phyloP scores from a whole-genome alignment of 2,329 filamentous ascomycete genomes.

The Neophaeococcomyces mojaviensis region DNA sequence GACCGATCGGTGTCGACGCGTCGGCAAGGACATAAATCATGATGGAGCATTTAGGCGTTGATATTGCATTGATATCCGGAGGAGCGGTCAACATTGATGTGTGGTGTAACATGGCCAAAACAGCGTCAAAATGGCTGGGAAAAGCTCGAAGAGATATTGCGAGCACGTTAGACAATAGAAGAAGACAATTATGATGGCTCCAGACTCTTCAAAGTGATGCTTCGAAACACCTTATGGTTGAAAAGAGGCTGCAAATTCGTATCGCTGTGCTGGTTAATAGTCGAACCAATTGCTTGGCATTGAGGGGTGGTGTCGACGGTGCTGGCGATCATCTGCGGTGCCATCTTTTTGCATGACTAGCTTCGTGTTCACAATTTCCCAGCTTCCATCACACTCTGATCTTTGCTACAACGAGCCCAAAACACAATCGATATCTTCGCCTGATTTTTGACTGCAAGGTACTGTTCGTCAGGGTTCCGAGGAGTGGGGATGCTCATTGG shows the following conservation, averaged over 20 bases:
- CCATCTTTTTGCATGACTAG: background rate
- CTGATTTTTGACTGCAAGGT: background rate
- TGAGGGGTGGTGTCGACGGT: constrained; percentile 1
- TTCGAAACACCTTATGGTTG: too few species aligned
- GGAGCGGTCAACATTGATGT: constrained; percentile 6
- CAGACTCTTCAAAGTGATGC: too few species aligned
- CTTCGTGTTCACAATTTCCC: background rate
- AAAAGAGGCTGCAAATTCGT: too few species aligned
- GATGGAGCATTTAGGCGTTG: constrained; percentile 10
- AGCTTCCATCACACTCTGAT: background rate
- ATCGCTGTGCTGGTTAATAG: too few species aligned
- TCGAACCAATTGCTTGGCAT: background rate
- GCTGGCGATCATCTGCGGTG: background rate
- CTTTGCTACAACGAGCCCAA: background rate
- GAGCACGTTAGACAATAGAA: background rate
- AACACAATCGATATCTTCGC: too few species aligned
- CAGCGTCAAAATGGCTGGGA: background rate
- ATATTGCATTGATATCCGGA: constrained; percentile 11
- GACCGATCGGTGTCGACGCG: constrained; percentile 10
- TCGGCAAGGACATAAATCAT: constrained; percentile 12
- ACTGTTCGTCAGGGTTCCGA: background rate
- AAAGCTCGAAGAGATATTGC: background rate
- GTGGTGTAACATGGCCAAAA: constrained; percentile 4
- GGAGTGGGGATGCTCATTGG: too few species aligned
- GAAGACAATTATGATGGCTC: too few species aligned